Base-by-base conservation (phyloP, 78 protist genomes). In the Acrasis kona region DNA sequence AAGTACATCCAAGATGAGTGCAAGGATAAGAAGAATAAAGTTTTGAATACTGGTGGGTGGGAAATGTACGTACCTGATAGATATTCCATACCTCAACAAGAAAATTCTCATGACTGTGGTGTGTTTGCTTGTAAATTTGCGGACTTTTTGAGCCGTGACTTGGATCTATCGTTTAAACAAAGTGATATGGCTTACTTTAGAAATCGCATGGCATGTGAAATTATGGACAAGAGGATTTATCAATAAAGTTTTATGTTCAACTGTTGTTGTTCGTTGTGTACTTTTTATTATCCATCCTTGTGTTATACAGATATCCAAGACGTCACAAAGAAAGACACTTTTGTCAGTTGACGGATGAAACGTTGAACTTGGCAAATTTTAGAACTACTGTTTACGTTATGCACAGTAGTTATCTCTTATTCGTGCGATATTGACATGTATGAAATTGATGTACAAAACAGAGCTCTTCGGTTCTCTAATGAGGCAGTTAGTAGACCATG, bases 31-130 rank as follows among this genome's bases (percentile, higher is more conserved):
- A 72, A 74, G 75, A 19, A 28, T n/a, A 3, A 1, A 4, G 29
- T 27, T 1, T 2, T 64, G 0, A 68, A 74, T 2, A 19, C 31
- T 19, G 9, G 42, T 4, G 68, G n/a, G 12, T 74, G 78, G 78
- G 3, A n/a, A 28, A 31, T 2, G 27, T 3, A 12, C 69, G 12
- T 2, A 27, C 2, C 30, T 12, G 3, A 28, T 28, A 10, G 7
- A 29, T n/a, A 50, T 1, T 74, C 73, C 37, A 81, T 78, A 5
- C 93, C 93, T 39, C 29, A 19, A 3, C 94, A 90, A 74, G 19
- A 29, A 10, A 89, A 90, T 73, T 87, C 93, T 28, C 83, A 37
- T 64, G 93, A 89, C 50, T 90, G 94, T 74, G 94, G 94, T 34
- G 92, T 90, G n/a, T 90, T 89, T 39, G 42, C 72, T 34, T 88